Base-by-base conservation (phyloP, 306 rosid genomes). In the Psophocarpus tetragonolobus region DNA sequence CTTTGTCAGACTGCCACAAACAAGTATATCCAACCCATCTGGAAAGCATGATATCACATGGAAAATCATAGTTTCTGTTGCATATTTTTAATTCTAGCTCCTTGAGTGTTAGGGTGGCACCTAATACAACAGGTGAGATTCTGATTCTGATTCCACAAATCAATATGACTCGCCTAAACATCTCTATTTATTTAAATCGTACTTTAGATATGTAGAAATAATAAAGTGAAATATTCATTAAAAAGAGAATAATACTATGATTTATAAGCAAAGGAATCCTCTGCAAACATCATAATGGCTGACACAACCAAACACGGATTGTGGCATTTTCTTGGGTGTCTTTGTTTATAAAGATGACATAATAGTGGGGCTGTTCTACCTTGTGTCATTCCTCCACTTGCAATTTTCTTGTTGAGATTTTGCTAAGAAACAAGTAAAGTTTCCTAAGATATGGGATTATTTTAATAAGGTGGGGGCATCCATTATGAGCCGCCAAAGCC, bases 21-120 rank as follows among this genome's bases (percentile, higher is more conserved):
- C 39, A 48, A 65, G 66, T n/a, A 44, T 71, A 73, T 69, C 73
- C 60, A 63, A 71, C 69, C 69, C 75, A 70, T 71, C 79, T 73
- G 80, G 78, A 87, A 81, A 54, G 76, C 87, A 81, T 54, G 81
- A 70, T 67, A 65, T 75, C 89, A 87, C 86, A 86, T 80, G 85
- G 32, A 56, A 76, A 68, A 73, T 41, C 63, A 38, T 64, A 33
- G 80, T 53, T 66, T 76, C 63, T 51, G 72, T 79, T 18, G 68
- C 39, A 23, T 4, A 13, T 71, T 76, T 65, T 41, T 20, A 69
- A 32, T 68, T 64, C 35, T n/a, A n/a, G n/a, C n/a, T 10, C 13
- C 44, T 18, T 18, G 36, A 71, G 67, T 10, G 17, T 61, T 18
- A 67, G 51, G 9, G 24, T 26, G 80, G 85, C 21, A 70, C 66